Conservation (phyloP, 257 asterid species). For the Cynanchum wilfordii region DNA sequence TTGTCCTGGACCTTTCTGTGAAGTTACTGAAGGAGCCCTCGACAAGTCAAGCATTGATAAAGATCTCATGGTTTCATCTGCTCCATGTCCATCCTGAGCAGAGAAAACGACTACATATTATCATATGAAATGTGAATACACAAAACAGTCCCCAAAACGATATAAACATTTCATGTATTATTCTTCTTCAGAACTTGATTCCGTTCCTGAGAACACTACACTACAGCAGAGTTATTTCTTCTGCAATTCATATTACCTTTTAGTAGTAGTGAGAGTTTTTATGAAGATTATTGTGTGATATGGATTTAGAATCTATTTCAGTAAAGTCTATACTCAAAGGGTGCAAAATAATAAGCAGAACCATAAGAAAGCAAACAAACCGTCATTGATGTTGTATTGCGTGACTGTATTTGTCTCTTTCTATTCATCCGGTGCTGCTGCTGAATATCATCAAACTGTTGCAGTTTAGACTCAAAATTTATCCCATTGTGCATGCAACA, state of each 20-base stretch:
- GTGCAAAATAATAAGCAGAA: not conserved
- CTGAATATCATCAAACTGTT: slow-evolving; percentile 75
- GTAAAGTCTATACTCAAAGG: not conserved
- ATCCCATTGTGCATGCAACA: slow-evolving; percentile 42
- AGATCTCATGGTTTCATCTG: slow-evolving; percentile 53
- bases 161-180: not conserved
- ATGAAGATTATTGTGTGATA: not conserved
- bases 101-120: not conserved
- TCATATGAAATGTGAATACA: not conserved
- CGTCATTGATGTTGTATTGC: slow-evolving; percentile 45
- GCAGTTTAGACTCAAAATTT: slow-evolving; percentile 58
- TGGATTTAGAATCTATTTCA: not conserved
- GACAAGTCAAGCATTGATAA: slow-evolving; percentile 35
- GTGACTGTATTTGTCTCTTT: slow-evolving; percentile 48
- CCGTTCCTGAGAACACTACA: too few species aligned
- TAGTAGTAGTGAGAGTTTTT: not conserved
- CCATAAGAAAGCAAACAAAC: slow-evolving; percentile 32
- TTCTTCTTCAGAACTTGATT: not conserved
- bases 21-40: slow-evolving; percentile 63
- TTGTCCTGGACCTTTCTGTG: slow-evolving; percentile 61
- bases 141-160: not conserved
- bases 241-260: not conserved
- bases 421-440: slow-evolving; percentile 59
- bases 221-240: not conserved
- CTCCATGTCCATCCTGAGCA: slow-evolving; percentile 62